A percentile compares a stretch with the other conserved stretches of the same genome.
phyloP scores from a whole-genome alignment of 805 yeast genomes.

The Suhomyces xylopsoci region DNA sequence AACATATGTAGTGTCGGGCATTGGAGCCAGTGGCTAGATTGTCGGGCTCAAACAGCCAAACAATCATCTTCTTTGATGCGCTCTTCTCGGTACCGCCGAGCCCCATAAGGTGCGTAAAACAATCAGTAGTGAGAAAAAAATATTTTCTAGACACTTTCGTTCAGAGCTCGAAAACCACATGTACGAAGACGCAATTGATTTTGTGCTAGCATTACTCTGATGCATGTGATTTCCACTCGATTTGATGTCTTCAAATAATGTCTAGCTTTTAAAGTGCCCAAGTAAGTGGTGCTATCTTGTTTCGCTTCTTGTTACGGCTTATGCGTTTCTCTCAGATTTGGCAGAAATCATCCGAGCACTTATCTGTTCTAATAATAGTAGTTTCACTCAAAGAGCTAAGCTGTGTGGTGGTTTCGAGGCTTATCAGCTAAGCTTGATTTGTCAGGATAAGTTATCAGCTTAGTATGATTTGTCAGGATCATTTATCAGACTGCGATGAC shows the following conservation, averaged over 20 bases:
- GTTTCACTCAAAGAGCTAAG: neutral
- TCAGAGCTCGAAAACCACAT: neutral
- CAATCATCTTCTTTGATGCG: neutral
- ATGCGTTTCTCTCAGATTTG: neutral
- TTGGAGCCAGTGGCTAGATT: neutral
- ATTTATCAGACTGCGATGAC: neutral
- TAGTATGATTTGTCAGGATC: neutral
- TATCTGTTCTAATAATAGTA: no score
- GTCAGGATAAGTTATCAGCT: neutral
- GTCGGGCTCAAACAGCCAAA: neutral
- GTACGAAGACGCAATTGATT: neutral
- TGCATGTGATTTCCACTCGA: neutral
- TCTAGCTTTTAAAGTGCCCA: neutral
- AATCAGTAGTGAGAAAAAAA: neutral
- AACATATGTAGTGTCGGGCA: neutral
- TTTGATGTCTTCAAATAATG: neutral
- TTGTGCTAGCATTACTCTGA: neutral
- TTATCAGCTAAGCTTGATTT: neutral
- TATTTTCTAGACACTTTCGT: neutral
- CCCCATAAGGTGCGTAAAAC: neutral
- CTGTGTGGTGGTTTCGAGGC: neutral
- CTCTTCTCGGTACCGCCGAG: neutral
- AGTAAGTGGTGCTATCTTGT: neutral
- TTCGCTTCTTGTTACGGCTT: neutral
- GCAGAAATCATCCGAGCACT: neutral